These are phyloP conservation scores for Candida hispaniensis DNA, from an alignment of 805 yeast genomes.

Conservation along the genomic window DNA sequence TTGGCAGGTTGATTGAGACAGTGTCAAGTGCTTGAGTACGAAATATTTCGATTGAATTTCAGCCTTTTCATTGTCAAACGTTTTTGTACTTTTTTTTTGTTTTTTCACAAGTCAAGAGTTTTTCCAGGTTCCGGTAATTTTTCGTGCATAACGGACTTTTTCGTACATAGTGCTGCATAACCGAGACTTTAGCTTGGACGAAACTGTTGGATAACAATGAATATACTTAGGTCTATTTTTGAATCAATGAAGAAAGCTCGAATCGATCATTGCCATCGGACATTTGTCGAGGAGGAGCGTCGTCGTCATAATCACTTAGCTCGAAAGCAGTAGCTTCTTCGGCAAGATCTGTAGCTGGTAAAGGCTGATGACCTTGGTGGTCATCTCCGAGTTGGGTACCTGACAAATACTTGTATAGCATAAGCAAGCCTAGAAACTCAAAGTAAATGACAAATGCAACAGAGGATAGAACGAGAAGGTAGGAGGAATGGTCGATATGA, in stretches of 20 bases:
- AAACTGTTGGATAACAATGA: too few relatives aligned
- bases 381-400: conserved; percentile 10
- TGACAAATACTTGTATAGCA: conserved; percentile 41
- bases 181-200: too few relatives aligned
- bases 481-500: conserved; percentile 79
- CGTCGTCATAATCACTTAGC: conserved; percentile 14
- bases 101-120: too few relatives aligned
- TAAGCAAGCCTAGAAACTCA: conserved; percentile 52
- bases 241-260: conserved; percentile 9
- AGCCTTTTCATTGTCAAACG: too few relatives aligned
- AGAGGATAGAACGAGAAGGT: conserved; percentile 57
- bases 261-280: conserved; percentile 15
- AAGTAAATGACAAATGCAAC: conserved; percentile 64
- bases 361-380: conserved; percentile 5
- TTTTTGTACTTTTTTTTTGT: too few relatives aligned
- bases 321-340: conserved; percentile 14
- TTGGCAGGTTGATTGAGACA: too few relatives aligned
- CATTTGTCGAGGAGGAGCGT: background rate
- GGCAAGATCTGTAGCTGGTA: conserved; percentile 14
- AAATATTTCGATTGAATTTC: too few relatives aligned
- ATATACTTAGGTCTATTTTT: conserved; percentile 1
- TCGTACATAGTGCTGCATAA: too few relatives aligned
- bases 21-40: too few relatives aligned
- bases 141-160: too few relatives aligned
- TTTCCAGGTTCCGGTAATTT: too few relatives aligned